phyloP scores from a whole-genome alignment of 129 eudicot species.

The Helianthus annuus region HanXRQr2.0-SUNRISE NC_035441.2:24876711-24877210 shows the following conservation, averaged over 20 bases:
- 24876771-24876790: neutral
- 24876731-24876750: neutral
- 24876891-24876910: neutral
- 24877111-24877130: too few relatives aligned
- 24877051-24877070: too few relatives aligned
- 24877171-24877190: too few relatives aligned
- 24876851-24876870: neutral
- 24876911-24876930: neutral
- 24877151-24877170: too few relatives aligned
- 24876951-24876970: conserved; percentile 6
- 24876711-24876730: neutral
- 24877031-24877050: too few relatives aligned
- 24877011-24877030: too few relatives aligned
- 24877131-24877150: too few relatives aligned
- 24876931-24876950: neutral
- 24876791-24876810: neutral
- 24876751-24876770: conserved; percentile 1
- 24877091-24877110: too few relatives aligned
- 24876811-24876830: conserved; percentile 16
- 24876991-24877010: too few relatives aligned
- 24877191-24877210: too few relatives aligned
- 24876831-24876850: neutral
- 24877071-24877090: too few relatives aligned
- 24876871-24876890: neutral
- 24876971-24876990: neutral